Evolutionary conservation across 1,139 yeast species (phyloP).

Genomic region (Kodamaea fungicola): DNA sequence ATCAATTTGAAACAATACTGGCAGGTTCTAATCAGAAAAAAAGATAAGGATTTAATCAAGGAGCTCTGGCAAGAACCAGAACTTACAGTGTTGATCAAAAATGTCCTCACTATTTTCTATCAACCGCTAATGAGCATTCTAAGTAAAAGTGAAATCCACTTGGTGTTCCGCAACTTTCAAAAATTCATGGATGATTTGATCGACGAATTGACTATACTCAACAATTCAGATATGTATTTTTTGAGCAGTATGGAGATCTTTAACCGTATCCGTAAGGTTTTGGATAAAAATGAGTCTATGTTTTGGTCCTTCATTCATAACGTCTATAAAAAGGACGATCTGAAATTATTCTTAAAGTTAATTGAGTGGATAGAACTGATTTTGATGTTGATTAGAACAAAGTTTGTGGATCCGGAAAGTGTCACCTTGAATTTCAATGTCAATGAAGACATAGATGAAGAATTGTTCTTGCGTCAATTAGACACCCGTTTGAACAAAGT

Average conservation of each 20-base stretch:
- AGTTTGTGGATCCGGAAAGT: conserved; percentile 51
- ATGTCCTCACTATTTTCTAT: conserved; percentile 72
- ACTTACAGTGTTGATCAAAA: conserved; percentile 65
- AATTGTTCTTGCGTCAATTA: conserved; percentile 29
- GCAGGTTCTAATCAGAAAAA: conserved; percentile 60
- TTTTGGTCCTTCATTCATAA: conserved; percentile 75
- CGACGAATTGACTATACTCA: conserved; percentile 40
- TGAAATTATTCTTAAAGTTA: conserved; percentile 64
- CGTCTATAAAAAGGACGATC: conserved; percentile 70
- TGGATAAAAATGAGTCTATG: conserved; percentile 67
- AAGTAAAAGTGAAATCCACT: conserved; percentile 70
- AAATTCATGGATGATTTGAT: conserved; percentile 71
- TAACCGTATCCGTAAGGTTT: conserved; percentile 57
- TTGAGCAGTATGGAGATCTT: conserved; percentile 52
- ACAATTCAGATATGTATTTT: conserved; percentile 47
- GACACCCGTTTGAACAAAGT: conserved; percentile 26
- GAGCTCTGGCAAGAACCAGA: conserved; percentile 85
- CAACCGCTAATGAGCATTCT: conserved; percentile 79
- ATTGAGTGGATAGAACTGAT: conserved; percentile 65
- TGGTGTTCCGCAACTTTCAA: conserved; percentile 72
- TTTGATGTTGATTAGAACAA: conserved; percentile 54
- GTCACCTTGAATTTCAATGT: conserved; percentile 33
- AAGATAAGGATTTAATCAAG: conserved; percentile 72
- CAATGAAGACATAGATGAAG: conserved; percentile 18
- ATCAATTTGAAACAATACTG: conserved; percentile 58